These are phyloP conservation scores for apple (Malus domestica) DNA, from an alignment of 306 rosid species.

Conservation along the genomic window DNA sequence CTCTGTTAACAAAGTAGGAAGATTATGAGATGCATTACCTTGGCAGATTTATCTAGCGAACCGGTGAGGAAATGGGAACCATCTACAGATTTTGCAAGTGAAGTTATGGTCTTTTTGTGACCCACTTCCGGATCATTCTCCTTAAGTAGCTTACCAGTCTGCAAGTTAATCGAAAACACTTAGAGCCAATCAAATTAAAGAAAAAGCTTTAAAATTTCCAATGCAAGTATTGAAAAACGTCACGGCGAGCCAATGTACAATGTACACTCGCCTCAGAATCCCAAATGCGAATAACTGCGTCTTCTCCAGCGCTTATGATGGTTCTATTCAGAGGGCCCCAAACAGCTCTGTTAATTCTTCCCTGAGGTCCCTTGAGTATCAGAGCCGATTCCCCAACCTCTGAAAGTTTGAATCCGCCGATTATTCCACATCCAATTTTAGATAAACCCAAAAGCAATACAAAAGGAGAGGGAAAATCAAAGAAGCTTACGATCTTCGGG, in stretches of 20 bases:
- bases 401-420: constrained; percentile 15
- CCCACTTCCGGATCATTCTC: constrained; percentile 75
- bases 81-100: constrained; percentile 62
- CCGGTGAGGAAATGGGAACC: constrained; percentile 87
- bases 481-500: constrained; percentile 43
- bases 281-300: constrained; percentile 75
- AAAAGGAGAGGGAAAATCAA: not conserved
- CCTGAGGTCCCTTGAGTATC: constrained; percentile 72
- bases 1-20: not conserved
- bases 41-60: constrained; percentile 84
- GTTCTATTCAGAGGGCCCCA: constrained; percentile 89
- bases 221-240: no score
- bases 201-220: not conserved
- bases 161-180: constrained; percentile 2
- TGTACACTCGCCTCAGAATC: constrained; percentile 63
- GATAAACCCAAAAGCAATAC: not conserved
- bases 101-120: constrained; percentile 66
- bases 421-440: not conserved
- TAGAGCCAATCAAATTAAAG: not conserved
- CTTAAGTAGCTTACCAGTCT: constrained; percentile 74
- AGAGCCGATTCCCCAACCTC: constrained; percentile 73
- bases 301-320: constrained; percentile 90
- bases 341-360: constrained; percentile 86
- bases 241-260: not conserved
- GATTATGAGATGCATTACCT: constrained; percentile 27